phyloP scores from a whole-genome alignment of 257 asterid genomes.

The Cynanchum wilfordii region DNA sequence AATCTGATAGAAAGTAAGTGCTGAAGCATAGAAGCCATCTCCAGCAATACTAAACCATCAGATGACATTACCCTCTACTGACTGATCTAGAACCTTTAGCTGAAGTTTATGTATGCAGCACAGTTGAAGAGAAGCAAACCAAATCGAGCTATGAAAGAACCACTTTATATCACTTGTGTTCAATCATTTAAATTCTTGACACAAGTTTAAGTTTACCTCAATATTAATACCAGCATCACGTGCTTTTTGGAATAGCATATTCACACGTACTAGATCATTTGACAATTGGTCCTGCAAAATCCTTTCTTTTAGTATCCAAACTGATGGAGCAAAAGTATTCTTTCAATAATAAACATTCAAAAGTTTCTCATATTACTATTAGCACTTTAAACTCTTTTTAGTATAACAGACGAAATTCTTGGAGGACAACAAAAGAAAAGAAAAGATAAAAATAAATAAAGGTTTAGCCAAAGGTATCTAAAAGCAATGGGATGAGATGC shows the following conservation, averaged over 20 bases:
- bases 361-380: not conserved
- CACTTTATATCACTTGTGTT: not conserved
- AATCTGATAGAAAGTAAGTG: not conserved
- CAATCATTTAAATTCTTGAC: not conserved
- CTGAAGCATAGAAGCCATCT: not conserved
- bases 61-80: too few species aligned
- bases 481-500: not conserved
- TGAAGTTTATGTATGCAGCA: not conserved
- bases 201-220: conserved; percentile 37
- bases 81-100: not conserved
- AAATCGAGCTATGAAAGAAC: not conserved
- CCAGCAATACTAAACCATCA: not conserved
- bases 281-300: conserved; percentile 80
- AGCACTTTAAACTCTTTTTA: not conserved
- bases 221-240: conserved; percentile 77
- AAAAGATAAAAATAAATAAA: too few species aligned
- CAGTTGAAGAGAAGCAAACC: not conserved
- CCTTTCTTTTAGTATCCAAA: conserved; percentile 14
- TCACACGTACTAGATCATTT: conserved; percentile 67
- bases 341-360: not conserved
- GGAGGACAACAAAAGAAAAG: not conserved
- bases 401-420: not conserved
- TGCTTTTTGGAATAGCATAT: conserved; percentile 76
- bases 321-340: not conserved
- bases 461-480: too few species aligned